Evolutionary conservation across 116 monocot genomes (phyloP), one percentile per base, ranked within the genome.

Genomic region (Posidonia oceanica): DNA sequence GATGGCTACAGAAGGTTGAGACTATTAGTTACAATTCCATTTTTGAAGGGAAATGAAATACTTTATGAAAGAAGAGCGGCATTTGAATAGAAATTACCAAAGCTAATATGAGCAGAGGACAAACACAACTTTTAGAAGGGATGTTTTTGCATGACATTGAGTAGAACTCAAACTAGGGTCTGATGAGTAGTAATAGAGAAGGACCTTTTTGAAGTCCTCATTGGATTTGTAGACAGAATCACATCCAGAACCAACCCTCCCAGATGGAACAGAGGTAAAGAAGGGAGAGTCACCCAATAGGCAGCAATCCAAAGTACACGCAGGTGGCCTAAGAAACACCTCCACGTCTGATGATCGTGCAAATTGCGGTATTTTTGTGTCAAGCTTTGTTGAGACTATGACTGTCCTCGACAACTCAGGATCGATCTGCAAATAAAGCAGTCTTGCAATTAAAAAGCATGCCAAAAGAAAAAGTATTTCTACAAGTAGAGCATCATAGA

Each of bases 341-440:
- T 89, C 93, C 56, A 93, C 89, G 69, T 93, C 93, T 61, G 93
- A 93, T 39, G 89, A 54, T 5, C 82, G 75, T 48, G 93, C 89
- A 84, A 93, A 93, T 66, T 93, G 89, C 54, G 84, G 89, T 61
- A 93, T 93, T 69, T 86, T 93, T 66, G 93, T 93, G 53, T 93
- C 93, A 62, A 93, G 82, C 79, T 93, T 93, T 20, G 93, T 93
- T 54, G 93, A 84, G 29, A 93, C 93, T 68, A 93, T 52, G 18
- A 93, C 93, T 59, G 93, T 86, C 75, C 93, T 82, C 51, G 93
- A 88, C 56, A 93, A 78, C 64, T 93, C 93, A 21, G 84, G 86
- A 78, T 93, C 93, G 52, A 89, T 84, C 93, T 93, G 74, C 64
- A 86, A 36, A 17, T 36, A 53, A 52, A 40, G 40, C 3, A 39